Base-by-base conservation (phyloP, 2,329 filamentous ascomycete species). In the Trichoderma sp. region DNA sequence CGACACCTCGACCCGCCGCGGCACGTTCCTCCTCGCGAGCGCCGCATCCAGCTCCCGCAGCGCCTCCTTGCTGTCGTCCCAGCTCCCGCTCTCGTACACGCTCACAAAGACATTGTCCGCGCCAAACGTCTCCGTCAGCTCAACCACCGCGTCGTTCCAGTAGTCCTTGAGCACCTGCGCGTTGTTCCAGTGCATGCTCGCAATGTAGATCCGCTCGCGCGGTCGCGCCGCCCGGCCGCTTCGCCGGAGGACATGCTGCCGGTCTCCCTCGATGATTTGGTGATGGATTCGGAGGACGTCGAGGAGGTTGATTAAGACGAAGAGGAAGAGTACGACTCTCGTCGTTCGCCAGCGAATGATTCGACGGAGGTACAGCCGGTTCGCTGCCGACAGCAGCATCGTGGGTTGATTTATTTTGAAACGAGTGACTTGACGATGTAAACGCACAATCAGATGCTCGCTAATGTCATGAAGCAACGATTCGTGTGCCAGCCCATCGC, bases 111-210 rank as follows among this genome's bases (percentile, higher is more conserved):
- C 84, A 72, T 91, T 90, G 3, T 85, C 79, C 0, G 82, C 76
- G 0, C 89, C 89, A 4, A 91, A 76, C 6, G 79, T 77, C 52
- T 82, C 77, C 5, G 84, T 81, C 21, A 92, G 77, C 2, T 82
- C 78, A 7, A 89, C 66, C 3, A 92, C 78, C 0, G 86, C 86
- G 6, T 80, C 75, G 67, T 82, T 87, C 89, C 89, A 92, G 69
- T 88, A 82, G 5, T 78, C 78, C 7, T 83, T 81, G 2, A 92
- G 79, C 26, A 90, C 78, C 1, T 74, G 72, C 66, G 84, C 89
- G 68, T 85, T 85, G 71, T 90, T 91, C 82, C 88, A 90, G 71
- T 90, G 88, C 72, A 89, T 85, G 67, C 85, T 85, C 5, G 88
- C 85, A 67, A 92, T 90, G 76, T 86, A 92, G 67, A 92, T 82